These are phyloP conservation scores for Cladosporium velox DNA, from an alignment of 2,329 filamentous ascomycete genomes.

Conservation along the genomic window DNA sequence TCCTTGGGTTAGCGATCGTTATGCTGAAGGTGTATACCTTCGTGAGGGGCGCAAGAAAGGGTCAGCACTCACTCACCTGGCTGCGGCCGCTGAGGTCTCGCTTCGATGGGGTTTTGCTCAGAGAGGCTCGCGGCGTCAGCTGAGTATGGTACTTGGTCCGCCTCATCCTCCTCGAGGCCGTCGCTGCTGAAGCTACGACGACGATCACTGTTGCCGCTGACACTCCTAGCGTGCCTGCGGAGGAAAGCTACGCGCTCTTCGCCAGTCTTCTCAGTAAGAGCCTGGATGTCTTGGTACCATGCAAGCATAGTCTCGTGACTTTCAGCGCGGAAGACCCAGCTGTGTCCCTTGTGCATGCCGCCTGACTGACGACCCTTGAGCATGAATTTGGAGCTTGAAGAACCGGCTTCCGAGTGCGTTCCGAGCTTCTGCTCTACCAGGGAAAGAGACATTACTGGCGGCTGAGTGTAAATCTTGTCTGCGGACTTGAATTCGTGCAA, in stretches of 20 bases:
- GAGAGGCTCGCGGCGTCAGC: conserved; percentile 54
- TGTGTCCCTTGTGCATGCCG: conserved; percentile 78
- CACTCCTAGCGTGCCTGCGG: conserved; percentile 73
- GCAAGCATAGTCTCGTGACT: conserved; percentile 92
- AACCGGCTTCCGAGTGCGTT: conserved; percentile 79
- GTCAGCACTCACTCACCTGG: conserved; percentile 66
- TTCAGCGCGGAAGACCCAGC: conserved; percentile 69
- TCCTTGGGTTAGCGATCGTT: conserved; percentile 13
- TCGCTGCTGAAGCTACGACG: conserved; percentile 68
- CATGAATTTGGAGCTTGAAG: conserved; percentile 94
- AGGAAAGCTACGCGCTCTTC: conserved; percentile 89
- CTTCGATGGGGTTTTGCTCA: conserved; percentile 39
- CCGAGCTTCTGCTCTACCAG: conserved; percentile 94
- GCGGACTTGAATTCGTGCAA: conserved; percentile 99
- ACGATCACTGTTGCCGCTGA: conserved; percentile 63
- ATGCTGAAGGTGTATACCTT: conserved; percentile 9
- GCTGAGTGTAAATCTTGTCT: conserved; percentile 77
- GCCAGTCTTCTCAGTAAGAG: conserved; percentile 81
- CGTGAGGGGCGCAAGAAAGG: conserved; percentile 25
- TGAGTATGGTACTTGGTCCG: conserved; percentile 65
- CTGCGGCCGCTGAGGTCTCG: conserved; percentile 68
- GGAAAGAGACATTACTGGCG: conserved; percentile 94
- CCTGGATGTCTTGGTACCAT: conserved; percentile 93
- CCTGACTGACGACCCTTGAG: conserved; percentile 95
- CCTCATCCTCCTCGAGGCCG: conserved; percentile 75